A percentile compares a stretch with the other conserved stretches of the same genome.
Conservation (phyloP, 352 stramenopile genomes). For the Phytophthora lateralis region DNA sequence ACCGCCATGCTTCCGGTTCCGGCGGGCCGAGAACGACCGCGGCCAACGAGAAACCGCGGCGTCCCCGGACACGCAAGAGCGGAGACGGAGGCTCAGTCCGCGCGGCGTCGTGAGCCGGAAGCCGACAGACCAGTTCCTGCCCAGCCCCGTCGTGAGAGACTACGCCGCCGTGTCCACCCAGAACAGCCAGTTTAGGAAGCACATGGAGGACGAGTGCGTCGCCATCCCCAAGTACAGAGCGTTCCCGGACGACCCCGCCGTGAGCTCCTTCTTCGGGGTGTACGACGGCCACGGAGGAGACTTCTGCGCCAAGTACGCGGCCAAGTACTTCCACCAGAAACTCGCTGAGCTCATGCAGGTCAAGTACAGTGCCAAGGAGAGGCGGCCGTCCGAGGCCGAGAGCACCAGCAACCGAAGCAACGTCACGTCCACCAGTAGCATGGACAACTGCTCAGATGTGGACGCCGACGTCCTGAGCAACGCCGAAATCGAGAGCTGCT, state of each 20-base stretch:
- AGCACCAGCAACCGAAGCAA: constrained; percentile 51
- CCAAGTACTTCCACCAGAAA: constrained; percentile 67
- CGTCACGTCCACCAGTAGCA: constrained; percentile 55
- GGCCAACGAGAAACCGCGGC: constrained; percentile 5
- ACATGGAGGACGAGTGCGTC: constrained; percentile 89
- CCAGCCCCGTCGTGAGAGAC: constrained; percentile 60
- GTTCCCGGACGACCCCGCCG: constrained; percentile 63
- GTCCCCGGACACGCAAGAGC: constrained; percentile 18
- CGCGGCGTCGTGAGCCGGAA: constrained; percentile 3
- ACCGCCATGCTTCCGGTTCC: constrained; percentile 19
- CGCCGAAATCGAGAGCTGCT: constrained; percentile 69
- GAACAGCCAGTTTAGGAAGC: constrained; percentile 77
- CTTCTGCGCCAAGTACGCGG: constrained; percentile 83
- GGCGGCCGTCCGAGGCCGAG: constrained; percentile 32
- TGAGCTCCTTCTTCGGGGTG: constrained; percentile 82
- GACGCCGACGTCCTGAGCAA: constrained; percentile 58
- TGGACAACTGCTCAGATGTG: constrained; percentile 35
- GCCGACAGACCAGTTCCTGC: constrained; percentile 26
- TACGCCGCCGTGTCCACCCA: constrained; percentile 79
- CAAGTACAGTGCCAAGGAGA: constrained; percentile 46
- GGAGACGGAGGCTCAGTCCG: constrained; percentile 18
- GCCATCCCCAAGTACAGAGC: constrained; percentile 68
- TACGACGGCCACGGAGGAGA: constrained; percentile 84
- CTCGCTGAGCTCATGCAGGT: constrained; percentile 51
- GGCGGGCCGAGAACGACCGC: constrained; percentile 14